phyloP scores from a whole-genome alignment of 805 yeast species.

The Torulaspora quercuum region DNA sequence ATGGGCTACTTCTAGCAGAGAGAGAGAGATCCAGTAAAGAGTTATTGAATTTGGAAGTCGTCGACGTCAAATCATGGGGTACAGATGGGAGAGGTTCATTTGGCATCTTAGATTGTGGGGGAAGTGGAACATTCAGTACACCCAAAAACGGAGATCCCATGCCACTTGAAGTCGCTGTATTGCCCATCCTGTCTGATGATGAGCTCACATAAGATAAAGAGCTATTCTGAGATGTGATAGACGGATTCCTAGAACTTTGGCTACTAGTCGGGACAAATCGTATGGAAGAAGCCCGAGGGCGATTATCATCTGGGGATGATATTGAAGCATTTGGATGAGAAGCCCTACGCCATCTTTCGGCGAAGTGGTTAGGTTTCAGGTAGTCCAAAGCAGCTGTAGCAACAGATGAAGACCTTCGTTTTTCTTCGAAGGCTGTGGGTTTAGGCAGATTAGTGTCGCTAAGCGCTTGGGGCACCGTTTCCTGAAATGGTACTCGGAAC shows the following conservation, averaged over 20 bases:
- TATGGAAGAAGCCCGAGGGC: conserved; percentile 6
- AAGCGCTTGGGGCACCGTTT: conserved; percentile 29
- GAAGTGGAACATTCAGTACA: conserved; percentile 39
- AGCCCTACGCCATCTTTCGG: conserved; percentile 22
- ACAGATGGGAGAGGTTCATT: conserved; percentile 44
- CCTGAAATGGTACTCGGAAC: conserved; percentile 71
- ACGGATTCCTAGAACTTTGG: conserved; percentile 32
- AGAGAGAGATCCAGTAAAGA: conserved; percentile 17
- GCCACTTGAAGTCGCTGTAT: conserved; percentile 29
- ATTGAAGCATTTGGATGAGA: conserved; percentile 24
- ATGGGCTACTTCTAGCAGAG: conserved; percentile 27
- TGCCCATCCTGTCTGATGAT: conserved; percentile 33
- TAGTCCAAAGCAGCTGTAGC: conserved; percentile 14
- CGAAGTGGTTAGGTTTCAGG: conserved; percentile 10
- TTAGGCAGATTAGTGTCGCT: conserved; percentile 13
- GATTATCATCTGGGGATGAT: conserved; percentile 10
- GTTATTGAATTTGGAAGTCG: conserved; percentile 12
- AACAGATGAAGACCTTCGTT: conserved; percentile 26
- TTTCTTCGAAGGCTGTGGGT: conserved; percentile 14
- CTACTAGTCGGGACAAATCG: conserved; percentile 10
- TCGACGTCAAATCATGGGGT: conserved; percentile 15
- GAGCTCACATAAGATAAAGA: conserved; percentile 34
- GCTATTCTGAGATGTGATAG: conserved; percentile 37
- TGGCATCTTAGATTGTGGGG: conserved; percentile 58
- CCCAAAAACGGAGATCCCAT: conserved; percentile 28